Evolutionary conservation across 2,329 filamentous ascomycete genomes (phyloP).

Genomic region (Talaromyces sp.): DNA sequence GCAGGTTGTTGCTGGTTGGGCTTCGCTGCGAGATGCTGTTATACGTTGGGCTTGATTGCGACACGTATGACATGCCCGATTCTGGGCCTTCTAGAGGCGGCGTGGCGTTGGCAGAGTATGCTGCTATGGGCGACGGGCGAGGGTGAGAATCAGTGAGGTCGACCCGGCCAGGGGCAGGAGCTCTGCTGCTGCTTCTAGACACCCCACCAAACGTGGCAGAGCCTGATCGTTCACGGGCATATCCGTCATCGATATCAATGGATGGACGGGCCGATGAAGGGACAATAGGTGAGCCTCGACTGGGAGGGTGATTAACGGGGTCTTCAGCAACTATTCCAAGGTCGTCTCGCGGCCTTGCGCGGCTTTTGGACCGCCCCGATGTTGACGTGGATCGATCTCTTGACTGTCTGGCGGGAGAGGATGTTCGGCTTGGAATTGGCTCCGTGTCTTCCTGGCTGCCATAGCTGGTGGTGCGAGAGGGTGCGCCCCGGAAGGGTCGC

Average conservation of each 20-base stretch:
- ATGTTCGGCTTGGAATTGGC: constrained; percentile 30
- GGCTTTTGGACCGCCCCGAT: constrained; percentile 52
- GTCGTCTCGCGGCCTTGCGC: constrained; percentile 50
- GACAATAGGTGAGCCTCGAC: constrained; percentile 19
- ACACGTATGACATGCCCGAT: constrained; percentile 21
- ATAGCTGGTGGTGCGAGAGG: constrained; percentile 17
- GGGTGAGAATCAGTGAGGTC: constrained; percentile 32
- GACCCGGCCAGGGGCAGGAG: constrained; percentile 30
- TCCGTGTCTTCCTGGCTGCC: constrained; percentile 32
- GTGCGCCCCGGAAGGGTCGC: constrained; percentile 9
- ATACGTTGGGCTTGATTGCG: constrained; percentile 17
- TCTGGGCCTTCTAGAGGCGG: constrained; percentile 47
- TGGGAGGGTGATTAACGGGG: constrained; percentile 25
- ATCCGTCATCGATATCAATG: constrained; percentile 26
- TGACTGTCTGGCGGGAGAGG: constrained; percentile 35
- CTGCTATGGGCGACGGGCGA: constrained; percentile 41
- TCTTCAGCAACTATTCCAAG: constrained; percentile 49
- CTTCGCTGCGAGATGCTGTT: constrained; percentile 24
- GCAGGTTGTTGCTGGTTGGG: constrained; percentile 27
- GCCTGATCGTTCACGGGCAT: constrained; percentile 30
- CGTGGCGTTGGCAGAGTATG: constrained; percentile 49
- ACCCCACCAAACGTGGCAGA: constrained; percentile 37
- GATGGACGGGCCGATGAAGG: constrained; percentile 36
- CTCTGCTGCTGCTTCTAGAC: constrained; percentile 33
- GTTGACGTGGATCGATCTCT: constrained; percentile 55